Evolutionary conservation across 1,284 basidiomycete genomes (phyloP), one percentile per base, ranked within the genome.

Genomic region (Melampsora americana): DNA sequence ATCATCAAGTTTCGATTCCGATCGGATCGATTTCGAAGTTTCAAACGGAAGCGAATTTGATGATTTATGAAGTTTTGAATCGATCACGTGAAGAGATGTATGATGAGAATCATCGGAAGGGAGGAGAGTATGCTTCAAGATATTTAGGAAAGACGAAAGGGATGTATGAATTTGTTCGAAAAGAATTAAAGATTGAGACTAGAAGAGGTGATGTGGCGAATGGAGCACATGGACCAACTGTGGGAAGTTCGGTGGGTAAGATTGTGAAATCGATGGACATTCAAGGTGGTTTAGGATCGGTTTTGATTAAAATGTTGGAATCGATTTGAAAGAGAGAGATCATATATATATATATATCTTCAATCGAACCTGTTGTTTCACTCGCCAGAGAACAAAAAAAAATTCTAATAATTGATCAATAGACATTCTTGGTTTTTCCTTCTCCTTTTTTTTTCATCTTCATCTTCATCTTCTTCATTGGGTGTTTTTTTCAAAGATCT

Each of bases 111-210:
- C 6, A 60, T 23, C n/a, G n/a, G n/a, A n/a, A n/a, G n/a, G n/a
- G n/a, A n/a, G 50, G 23, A 20, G 14, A 50, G n/a, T 39, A 53
- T n/a, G 44, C 50, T 28, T 18, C n/a, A 9, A 42, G 50, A 12
- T 62, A 68, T 28, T 56, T 75, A 16, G 66, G 73, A 14, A 39
- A 56, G 2, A 44, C 53, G 20, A 30, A 30, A 39, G 35, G 18
- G n/a, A 3, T 69, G 1, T 69, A 76, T 39, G 20, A 44, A 5
- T 76, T 76, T 64, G 46, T 76, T 23, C 12, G 73, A 26, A 26
- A 1, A 28, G 44, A 20, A 2, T 61, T 76, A n/a, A 59, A 32
- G 20, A 28, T 76, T 9, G 6, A 30, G 5, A 46, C 28, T 20
- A 26, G 66, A 64, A 14, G 2, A 39, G 73, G 73, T 28, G 73